Conservation (phyloP, 768 basidiomycete species). For the Saitozyma sp. region DNA sequence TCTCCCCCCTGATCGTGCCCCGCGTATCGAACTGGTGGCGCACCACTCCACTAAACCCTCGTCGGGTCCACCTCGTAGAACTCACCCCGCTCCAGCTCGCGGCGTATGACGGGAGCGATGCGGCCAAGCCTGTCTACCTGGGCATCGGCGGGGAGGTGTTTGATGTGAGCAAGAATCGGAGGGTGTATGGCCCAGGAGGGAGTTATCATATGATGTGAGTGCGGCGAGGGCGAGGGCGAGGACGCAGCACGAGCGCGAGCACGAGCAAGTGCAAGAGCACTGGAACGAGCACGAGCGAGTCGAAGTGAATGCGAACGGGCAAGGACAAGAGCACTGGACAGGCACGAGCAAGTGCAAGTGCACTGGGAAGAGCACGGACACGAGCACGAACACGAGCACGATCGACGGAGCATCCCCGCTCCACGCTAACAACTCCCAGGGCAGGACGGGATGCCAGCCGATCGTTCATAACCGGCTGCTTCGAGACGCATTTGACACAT, state of each 20-base stretch:
- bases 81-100: constrained; percentile 73
- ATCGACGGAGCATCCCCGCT: no score
- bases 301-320: constrained; percentile 24
- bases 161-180: constrained; percentile 76
- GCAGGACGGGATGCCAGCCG: constrained; percentile 86
- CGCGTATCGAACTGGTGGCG: constrained; percentile 18
- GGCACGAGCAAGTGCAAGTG: neutral
- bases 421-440: constrained; percentile 18
- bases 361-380: constrained; percentile 44
- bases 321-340: constrained; percentile 26
- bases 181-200: constrained; percentile 84
- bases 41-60: constrained; percentile 55
- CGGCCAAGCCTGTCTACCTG: constrained; percentile 72
- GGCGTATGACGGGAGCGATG: constrained; percentile 69
- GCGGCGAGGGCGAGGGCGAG: constrained; percentile 27
- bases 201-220: constrained; percentile 54
- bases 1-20: constrained; percentile 17
- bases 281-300: neutral
- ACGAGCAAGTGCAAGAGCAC: no score
- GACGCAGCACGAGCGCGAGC: no score
- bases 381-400: no score
- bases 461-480: constrained; percentile 91
- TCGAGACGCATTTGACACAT: constrained; percentile 84
- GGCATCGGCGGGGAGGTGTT: constrained; percentile 91
- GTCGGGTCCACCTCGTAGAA: constrained; percentile 57